A percentile compares a stretch with the other conserved stretches of the same genome.
Conservation (phyloP, 2,329 filamentous ascomycete species). For the Didymosphaeria variabile region DNA sequence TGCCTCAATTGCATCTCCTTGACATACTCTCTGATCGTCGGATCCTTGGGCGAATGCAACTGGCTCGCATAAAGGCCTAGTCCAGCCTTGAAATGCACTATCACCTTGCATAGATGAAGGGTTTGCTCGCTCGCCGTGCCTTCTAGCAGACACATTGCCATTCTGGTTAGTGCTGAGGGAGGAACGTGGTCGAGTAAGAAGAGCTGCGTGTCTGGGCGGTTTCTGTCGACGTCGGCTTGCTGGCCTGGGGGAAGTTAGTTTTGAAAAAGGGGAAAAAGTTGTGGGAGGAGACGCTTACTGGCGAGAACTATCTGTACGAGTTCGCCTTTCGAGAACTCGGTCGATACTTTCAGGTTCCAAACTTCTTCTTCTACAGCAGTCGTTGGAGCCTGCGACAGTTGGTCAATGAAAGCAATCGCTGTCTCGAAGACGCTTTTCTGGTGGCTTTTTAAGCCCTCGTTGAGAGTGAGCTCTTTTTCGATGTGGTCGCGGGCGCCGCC, state of each 20-base stretch:
- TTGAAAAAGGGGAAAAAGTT: neutral
- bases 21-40: conserved; percentile 35
- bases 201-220: conserved; percentile 30
- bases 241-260: conserved; percentile 24
- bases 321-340: conserved; percentile 35
- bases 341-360: conserved; percentile 33
- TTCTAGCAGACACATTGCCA: conserved; percentile 40
- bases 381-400: conserved; percentile 36
- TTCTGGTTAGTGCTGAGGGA: conserved; percentile 39
- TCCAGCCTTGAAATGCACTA: conserved; percentile 43
- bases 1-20: conserved; percentile 40
- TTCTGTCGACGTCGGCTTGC: conserved; percentile 16
- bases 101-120: conserved; percentile 40
- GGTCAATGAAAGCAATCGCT: conserved; percentile 42
- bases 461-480: conserved; percentile 40
- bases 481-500: conserved; percentile 38
- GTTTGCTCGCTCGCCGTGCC: conserved; percentile 40
- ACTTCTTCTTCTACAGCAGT: conserved; percentile 26
- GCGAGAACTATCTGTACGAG: conserved; percentile 35
- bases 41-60: conserved; percentile 33
- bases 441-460: conserved; percentile 34
- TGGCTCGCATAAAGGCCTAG: conserved; percentile 37
- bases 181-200: conserved; percentile 42
- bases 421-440: conserved; percentile 43
- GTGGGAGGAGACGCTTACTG: neutral